A percentile compares a stretch with the other conserved stretches of the same genome.
phyloP scores from a whole-genome alignment of 257 asterid species.

The Solanum sitiens region DNA sequence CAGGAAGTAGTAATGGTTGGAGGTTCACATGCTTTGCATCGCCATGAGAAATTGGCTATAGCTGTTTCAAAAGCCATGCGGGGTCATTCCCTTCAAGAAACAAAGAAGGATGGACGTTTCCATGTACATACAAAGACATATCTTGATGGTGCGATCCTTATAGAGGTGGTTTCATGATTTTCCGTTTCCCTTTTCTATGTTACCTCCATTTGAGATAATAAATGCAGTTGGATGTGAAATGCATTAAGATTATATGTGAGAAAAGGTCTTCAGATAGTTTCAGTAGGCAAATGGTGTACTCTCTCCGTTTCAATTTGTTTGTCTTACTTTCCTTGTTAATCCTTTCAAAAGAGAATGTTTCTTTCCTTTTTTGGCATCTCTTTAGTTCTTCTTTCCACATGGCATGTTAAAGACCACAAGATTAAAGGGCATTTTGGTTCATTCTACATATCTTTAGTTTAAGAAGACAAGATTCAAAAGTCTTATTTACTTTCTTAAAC shows the following conservation, averaged over 20 bases:
- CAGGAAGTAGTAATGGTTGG: conserved; percentile 91
- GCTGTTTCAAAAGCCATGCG: conserved; percentile 99
- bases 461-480: not conserved
- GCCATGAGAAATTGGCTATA: conserved; percentile 88
- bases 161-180: conserved; percentile 46
- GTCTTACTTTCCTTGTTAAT: not conserved
- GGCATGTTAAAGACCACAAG: not conserved
- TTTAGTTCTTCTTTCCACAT: not conserved
- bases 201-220: not conserved
- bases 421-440: not conserved
- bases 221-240: not conserved
- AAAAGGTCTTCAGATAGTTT: not conserved
- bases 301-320: not conserved
- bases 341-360: not conserved
- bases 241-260: not conserved
- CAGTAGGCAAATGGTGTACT: not conserved
- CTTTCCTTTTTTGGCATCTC: not conserved
- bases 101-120: conserved; percentile 97
- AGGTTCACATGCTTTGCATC: conserved; percentile 86
- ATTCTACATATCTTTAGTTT: not conserved
- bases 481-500: not conserved
- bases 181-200: not conserved
- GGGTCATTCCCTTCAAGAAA: conserved; percentile 93
- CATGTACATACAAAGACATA: conserved; percentile 92
- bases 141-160: conserved; percentile 96